phyloP scores from a whole-genome alignment of 1,284 basidiomycete species.

The Lignosus rhinocerotis region DNA sequence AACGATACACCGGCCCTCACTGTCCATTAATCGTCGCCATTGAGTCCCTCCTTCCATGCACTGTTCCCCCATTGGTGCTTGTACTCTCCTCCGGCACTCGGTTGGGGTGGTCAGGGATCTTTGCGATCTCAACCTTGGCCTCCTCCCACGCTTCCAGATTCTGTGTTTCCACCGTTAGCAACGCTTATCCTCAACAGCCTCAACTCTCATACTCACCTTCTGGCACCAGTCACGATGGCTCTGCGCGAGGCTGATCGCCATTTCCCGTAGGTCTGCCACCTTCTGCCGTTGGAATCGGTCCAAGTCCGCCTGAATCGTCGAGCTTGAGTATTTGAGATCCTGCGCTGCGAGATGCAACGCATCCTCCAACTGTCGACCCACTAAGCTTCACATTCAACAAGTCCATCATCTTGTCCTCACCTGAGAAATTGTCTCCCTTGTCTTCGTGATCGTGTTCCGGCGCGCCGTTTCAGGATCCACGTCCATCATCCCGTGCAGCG shows the following conservation, averaged over 20 bases:
- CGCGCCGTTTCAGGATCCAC: constrained; percentile 96
- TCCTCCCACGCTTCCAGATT: constrained; percentile 97
- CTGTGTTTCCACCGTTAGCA: constrained; percentile 42
- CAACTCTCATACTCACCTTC: constrained; percentile 56
- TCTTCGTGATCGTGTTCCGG: constrained; percentile 90
- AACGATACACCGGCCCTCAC: background rate
- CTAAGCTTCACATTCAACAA: no score
- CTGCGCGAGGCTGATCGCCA: constrained; percentile 88
- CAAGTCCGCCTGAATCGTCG: constrained; percentile 95
- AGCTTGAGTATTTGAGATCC: constrained; percentile 94
- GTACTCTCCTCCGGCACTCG: constrained; percentile 43
- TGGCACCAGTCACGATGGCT: constrained; percentile 95
- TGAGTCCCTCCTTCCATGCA: constrained; percentile 49
- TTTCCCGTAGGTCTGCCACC: constrained; percentile 91
- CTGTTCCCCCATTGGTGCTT: background rate
- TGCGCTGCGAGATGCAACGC: constrained; percentile 87
- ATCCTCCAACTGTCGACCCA: constrained; percentile 74
- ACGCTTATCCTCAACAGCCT: background rate
- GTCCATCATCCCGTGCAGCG: constrained; percentile 97
- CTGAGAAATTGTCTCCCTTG: constrained; percentile 91
- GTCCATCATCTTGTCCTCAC: constrained; percentile 43
- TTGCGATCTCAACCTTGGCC: constrained; percentile 87
- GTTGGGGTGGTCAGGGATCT: constrained; percentile 89
- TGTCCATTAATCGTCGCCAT: constrained; percentile 52
- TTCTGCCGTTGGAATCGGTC: constrained; percentile 99